A percentile compares a stretch with the other conserved stretches of the same genome.
Conservation (phyloP, 2,329 filamentous ascomycete genomes). For the Rhynchosporium graminicola region DNA sequence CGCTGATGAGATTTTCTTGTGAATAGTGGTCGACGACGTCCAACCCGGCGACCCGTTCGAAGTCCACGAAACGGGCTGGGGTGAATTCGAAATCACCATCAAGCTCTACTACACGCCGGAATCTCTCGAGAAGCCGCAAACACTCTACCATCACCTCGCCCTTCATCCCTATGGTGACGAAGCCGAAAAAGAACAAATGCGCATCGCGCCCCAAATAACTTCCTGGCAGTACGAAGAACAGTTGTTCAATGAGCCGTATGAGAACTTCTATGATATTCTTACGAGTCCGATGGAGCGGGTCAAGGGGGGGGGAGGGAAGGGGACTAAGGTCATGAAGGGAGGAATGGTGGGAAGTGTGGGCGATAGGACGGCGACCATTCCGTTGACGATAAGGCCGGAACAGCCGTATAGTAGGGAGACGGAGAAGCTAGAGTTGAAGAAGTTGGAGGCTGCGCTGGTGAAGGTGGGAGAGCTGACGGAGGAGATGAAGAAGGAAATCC, state of each 20-base stretch:
- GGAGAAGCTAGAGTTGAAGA: conserved; percentile 63
- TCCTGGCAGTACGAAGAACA: conserved; percentile 90
- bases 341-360: conserved; percentile 46
- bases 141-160: conserved; percentile 89
- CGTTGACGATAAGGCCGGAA: conserved; percentile 63
- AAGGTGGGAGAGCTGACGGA: conserved; percentile 54
- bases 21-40: conserved; percentile 68
- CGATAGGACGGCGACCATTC: conserved; percentile 74
- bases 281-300: conserved; percentile 63
- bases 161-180: conserved; percentile 89
- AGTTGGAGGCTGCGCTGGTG: conserved; percentile 62
- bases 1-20: not conserved
- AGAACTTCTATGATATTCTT: conserved; percentile 85
- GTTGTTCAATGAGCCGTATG: conserved; percentile 95
- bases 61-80: conserved; percentile 93
- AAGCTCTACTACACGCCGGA: conserved; percentile 91
- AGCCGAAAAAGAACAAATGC: conserved; percentile 61
- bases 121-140: conserved; percentile 89
- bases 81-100: conserved; percentile 95
- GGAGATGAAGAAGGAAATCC: conserved; percentile 31
- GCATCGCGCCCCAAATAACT: conserved; percentile 63
- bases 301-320: conserved; percentile 58
- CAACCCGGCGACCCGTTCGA: conserved; percentile 66
- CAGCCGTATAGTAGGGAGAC: conserved; percentile 75
- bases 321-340: conserved; percentile 49